These are phyloP conservation scores for Phytophthora pluvialis DNA, from an alignment of 352 stramenopile genomes.

Conservation along the genomic window DNA sequence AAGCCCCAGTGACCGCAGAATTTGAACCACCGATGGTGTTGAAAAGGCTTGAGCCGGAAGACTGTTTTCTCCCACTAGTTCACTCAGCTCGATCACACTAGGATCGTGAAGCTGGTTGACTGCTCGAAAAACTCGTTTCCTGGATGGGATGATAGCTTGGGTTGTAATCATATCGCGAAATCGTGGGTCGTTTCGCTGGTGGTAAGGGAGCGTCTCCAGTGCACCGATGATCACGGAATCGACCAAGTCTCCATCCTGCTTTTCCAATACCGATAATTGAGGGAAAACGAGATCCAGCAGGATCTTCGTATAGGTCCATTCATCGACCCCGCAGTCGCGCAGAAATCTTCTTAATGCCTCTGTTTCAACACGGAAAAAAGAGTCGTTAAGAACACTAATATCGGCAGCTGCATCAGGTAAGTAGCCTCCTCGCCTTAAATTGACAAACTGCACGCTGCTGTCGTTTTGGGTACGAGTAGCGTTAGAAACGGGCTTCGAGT, in stretches of 20 bases:
- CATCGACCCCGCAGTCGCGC: constrained; percentile 52
- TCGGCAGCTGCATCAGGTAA: constrained; percentile 54
- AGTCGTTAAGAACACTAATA: constrained; percentile 49
- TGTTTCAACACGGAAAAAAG: constrained; percentile 54
- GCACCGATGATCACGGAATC: constrained; percentile 58
- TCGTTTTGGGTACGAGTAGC: background rate
- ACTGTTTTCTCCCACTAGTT: constrained; percentile 70
- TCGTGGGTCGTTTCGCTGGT: constrained; percentile 52
- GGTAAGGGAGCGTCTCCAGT: constrained; percentile 55
- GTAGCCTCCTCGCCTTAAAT: constrained; percentile 42
- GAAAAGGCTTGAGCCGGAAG: constrained; percentile 63
- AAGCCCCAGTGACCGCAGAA: constrained; percentile 63
- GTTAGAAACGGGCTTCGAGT: constrained; percentile 14
- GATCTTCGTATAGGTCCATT: constrained; percentile 62
- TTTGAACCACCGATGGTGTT: constrained; percentile 49
- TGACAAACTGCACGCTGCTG: constrained; percentile 24
- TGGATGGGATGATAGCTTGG: constrained; percentile 59
- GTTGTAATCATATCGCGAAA: constrained; percentile 59
- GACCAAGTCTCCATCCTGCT: constrained; percentile 40
- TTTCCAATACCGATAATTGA: constrained; percentile 43
- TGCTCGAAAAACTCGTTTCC: constrained; percentile 53
- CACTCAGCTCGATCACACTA: constrained; percentile 64
- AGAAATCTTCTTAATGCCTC: constrained; percentile 53
- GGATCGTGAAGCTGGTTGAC: constrained; percentile 75
- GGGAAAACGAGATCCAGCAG: constrained; percentile 73